Percentiles rank a stretch among this genome's conserved stretches.
These are phyloP conservation scores for Cryptococcus jaspeensis DNA, from an alignment of 1,284 basidiomycete species.

Conservation along the genomic window DNA sequence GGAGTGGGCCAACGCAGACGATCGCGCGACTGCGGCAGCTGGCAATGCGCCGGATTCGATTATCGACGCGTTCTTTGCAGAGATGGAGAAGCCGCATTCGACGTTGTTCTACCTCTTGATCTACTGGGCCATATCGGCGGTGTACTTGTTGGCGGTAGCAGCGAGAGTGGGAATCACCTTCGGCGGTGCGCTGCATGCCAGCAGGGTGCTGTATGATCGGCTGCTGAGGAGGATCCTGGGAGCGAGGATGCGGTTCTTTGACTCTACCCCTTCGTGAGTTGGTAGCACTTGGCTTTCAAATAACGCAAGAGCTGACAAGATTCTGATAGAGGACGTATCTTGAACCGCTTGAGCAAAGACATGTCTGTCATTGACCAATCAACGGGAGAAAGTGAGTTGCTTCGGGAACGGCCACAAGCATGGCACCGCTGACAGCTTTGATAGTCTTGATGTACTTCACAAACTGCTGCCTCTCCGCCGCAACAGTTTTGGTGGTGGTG, in stretches of 20 bases:
- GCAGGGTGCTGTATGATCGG: conserved; percentile 36
- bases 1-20: conserved; percentile 45
- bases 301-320: neutral
- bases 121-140: conserved; percentile 39
- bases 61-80: too few species aligned
- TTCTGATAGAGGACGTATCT: conserved; percentile 52
- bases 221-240: conserved; percentile 45
- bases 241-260: conserved; percentile 52
- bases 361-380: conserved; percentile 56
- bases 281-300: too few species aligned
- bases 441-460: conserved; percentile 47
- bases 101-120: conserved; percentile 39
- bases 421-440: neutral
- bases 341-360: conserved; percentile 56
- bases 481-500: conserved; percentile 47
- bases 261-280: conserved; percentile 47
- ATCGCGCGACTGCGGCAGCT: too few species aligned
- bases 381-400: conserved; percentile 38
- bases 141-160: conserved; percentile 43
- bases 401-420: neutral
- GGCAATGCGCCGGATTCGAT: too few species aligned
- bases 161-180: conserved; percentile 41
- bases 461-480: conserved; percentile 37
- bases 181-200: conserved; percentile 42
- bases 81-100: neutral